These are phyloP conservation scores for Inga laurina DNA, from an alignment of 306 rosid genomes.

Conservation along the genomic window DNA sequence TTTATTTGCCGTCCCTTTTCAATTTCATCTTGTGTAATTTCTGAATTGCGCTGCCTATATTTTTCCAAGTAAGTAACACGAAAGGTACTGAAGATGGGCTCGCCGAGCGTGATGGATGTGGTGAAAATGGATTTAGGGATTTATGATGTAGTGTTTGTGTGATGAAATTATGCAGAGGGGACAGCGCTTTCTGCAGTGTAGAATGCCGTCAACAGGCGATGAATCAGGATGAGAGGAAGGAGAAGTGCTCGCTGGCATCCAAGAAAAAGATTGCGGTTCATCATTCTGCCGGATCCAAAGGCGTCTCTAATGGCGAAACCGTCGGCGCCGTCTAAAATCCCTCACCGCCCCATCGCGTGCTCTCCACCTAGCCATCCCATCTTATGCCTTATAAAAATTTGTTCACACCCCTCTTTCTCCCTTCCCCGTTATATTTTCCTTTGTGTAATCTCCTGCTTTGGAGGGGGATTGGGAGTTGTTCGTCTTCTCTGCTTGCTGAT, in stretches of 20 bases:
- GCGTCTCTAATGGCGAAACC: constrained; percentile 54
- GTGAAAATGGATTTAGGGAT: background rate
- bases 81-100: too few relatives aligned
- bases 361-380: background rate
- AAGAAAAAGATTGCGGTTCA: constrained; percentile 45
- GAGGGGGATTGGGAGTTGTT: constrained; percentile 4
- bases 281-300: constrained; percentile 40
- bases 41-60: background rate
- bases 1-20: background rate
- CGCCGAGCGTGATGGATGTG: too few relatives aligned
- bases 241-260: constrained; percentile 55
- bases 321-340: constrained; percentile 49
- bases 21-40: background rate
- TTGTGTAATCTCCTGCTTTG: constrained; percentile 23
- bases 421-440: background rate
- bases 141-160: background rate
- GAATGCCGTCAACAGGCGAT: constrained; percentile 92
- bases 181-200: constrained; percentile 80
- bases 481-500: constrained; percentile 5
- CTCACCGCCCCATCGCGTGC: background rate
- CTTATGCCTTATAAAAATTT: background rate
- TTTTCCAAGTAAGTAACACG: background rate
- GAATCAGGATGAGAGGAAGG: constrained; percentile 77
- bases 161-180: constrained; percentile 60
- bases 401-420: constrained; percentile 9